Evolutionary conservation across 2,329 filamentous ascomycete genomes (phyloP).

Genomic region (Colletotrichum sublineola): DNA sequence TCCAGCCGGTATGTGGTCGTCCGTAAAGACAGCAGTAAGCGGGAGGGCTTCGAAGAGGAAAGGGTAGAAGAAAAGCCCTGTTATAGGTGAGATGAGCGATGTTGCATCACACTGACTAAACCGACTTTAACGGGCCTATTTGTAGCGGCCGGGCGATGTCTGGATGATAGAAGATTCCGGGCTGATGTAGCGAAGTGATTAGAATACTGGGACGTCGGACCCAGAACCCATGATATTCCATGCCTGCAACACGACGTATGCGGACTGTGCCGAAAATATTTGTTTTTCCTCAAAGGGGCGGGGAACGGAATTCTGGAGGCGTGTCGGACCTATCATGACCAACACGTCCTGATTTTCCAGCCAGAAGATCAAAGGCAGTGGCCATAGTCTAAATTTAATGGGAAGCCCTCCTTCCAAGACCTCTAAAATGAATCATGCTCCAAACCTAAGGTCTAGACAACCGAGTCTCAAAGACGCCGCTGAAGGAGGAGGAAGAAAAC

Average conservation of each 20-base stretch:
- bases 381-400: neutral
- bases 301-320: neutral
- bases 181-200: neutral
- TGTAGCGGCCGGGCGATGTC: neutral
- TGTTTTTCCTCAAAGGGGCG: neutral
- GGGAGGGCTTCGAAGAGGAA: neutral
- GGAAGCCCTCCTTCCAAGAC: neutral
- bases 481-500: neutral
- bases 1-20: neutral
- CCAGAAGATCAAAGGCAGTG: neutral
- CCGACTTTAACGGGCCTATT: neutral
- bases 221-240: neutral
- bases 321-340: neutral
- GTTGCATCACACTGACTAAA: neutral
- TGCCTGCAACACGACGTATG: neutral
- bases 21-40: neutral
- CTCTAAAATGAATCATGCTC: neutral
- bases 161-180: no score
- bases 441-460: neutral
- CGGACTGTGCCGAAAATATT: neutral
- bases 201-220: neutral
- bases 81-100: neutral
- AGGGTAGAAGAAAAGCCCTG: neutral
- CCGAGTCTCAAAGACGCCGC: neutral
- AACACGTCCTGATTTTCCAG: neutral